Evolutionary conservation across 1,284 basidiomycete genomes (phyloP), one percentile per base, ranked within the genome.

Genomic region (Coniophora puteana): DNA sequence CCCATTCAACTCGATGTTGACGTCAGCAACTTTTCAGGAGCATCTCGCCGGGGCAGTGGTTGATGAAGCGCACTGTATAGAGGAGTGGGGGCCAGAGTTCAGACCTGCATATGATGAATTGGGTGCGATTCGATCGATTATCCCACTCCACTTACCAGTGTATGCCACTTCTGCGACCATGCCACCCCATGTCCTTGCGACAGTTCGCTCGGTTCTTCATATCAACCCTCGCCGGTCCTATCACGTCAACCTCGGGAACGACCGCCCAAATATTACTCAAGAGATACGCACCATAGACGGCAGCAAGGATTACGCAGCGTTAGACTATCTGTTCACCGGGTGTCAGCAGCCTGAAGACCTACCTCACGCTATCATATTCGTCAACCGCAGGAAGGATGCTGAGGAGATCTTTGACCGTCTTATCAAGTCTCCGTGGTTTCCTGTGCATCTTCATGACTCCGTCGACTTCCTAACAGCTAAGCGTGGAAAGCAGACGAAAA

Each of bases 191-290:
- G 32, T 33, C 10, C 40, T 44, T 1, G 3, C 2, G 26, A 32
- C 46, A 34, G 32, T 49, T 11, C 3, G 4, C 3, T 4, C 8
- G 3, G 26, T 32, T 14, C 16, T 48, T 5, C 44, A 46, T 5
- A 48, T 48, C 2, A 24, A 41, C 33, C 16, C 21, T 0, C 33
- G 33, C 4, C 14, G 4, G 12, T 35, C 29, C 13, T 45, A 36
- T 20, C 30, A 40, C 10, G n/a, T 48, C 6, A 48, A 48, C 25
- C 20, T 48, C 10, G 46, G 46, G 26, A 48, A 46, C 22, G 31
- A 48, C 38, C 16, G 36, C 17, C 10, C 24, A 10, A 47, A 47
- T 10, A 18, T 47, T 2, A 36, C 32, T 13, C 40, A 23, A 26
- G 27, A 44, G 24, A 26, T 26, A 8, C 17, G 27, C 32, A 11